Percentiles rank a stretch among this genome's conserved stretches.
Conservation (phyloP, 495 filamentous ascomycete species). For the Penicillium atrosanguineum region DNA sequence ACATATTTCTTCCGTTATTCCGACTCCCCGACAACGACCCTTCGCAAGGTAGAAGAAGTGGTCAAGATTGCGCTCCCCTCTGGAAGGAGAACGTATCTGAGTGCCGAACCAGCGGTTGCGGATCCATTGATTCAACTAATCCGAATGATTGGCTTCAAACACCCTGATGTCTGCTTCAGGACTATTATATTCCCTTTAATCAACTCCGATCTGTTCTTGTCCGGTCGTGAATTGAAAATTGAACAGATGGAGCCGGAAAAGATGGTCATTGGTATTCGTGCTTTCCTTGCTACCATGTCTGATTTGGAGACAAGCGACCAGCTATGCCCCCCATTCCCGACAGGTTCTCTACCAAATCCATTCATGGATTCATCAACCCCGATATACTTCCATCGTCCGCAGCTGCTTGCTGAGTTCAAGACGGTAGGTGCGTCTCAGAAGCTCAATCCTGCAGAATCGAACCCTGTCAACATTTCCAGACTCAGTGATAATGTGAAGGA, state of each 20-base stretch:
- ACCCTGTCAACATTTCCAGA: constrained; percentile 69
- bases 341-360: constrained; percentile 43
- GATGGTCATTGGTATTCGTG: constrained; percentile 91
- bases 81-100: constrained; percentile 72
- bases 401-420: constrained; percentile 39
- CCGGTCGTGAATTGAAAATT: constrained; percentile 75
- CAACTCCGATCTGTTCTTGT: constrained; percentile 79
- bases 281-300: constrained; percentile 87
- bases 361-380: constrained; percentile 39
- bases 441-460: constrained; percentile 40
- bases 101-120: constrained; percentile 73
- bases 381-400: constrained; percentile 35
- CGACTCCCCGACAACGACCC: constrained; percentile 64
- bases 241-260: constrained; percentile 94
- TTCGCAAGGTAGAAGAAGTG: constrained; percentile 84
- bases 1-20: constrained; percentile 86
- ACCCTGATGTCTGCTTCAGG: constrained; percentile 89
- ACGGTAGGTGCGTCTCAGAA: constrained; percentile 35
- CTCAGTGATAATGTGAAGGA: constrained; percentile 74
- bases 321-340: constrained; percentile 79
- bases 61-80: constrained; percentile 75
- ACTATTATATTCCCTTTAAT: constrained; percentile 91
- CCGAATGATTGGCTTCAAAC: constrained; percentile 89
- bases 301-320: constrained; percentile 87
- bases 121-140: constrained; percentile 92